A percentile compares a stretch with the other conserved stretches of the same genome.
Evolutionary conservation across 768 basidiomycete genomes (phyloP).

Genomic region (Tubosaeta brunneosetosa): DNA sequence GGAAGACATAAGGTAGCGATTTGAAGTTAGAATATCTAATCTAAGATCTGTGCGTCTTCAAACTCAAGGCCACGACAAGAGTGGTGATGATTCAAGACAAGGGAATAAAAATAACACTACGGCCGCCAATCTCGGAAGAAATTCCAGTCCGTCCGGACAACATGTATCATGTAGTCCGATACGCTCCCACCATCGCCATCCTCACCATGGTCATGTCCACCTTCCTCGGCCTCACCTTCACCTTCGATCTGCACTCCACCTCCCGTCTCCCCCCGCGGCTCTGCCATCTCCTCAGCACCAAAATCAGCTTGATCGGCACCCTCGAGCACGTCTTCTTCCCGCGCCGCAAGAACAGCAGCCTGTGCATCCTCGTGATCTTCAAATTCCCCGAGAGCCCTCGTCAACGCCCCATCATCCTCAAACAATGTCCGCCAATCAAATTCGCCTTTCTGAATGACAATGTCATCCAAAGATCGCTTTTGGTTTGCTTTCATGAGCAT

Average conservation of each 20-base stretch:
- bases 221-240: slow-evolving; percentile 36
- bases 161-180: slow-evolving; percentile 80
- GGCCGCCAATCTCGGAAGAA: slow-evolving; percentile 72
- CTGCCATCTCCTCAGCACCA: slow-evolving; percentile 40
- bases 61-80: not conserved
- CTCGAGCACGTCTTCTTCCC: slow-evolving; percentile 65
- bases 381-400: slow-evolving; percentile 74
- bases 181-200: slow-evolving; percentile 65
- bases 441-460: slow-evolving; percentile 91
- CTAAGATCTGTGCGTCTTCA: not conserved
- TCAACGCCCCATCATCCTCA: slow-evolving; percentile 55
- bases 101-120: slow-evolving; percentile 22
- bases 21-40: slow-evolving; percentile 7
- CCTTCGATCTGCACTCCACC: slow-evolving; percentile 28
- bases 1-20: slow-evolving; percentile 10
- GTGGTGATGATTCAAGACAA: not conserved
- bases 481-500: slow-evolving; percentile 98
- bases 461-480: slow-evolving; percentile 83
- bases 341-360: slow-evolving; percentile 73
- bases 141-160: slow-evolving; percentile 58
- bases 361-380: slow-evolving; percentile 86
- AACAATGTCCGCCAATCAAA: slow-evolving; percentile 93
- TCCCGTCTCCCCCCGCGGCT: slow-evolving; percentile 26
- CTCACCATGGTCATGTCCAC: slow-evolving; percentile 34
- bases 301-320: slow-evolving; percentile 83